Conservation (phyloP, 2,329 filamentous ascomycete species). For the Alternaria triticimaculans region DNA sequence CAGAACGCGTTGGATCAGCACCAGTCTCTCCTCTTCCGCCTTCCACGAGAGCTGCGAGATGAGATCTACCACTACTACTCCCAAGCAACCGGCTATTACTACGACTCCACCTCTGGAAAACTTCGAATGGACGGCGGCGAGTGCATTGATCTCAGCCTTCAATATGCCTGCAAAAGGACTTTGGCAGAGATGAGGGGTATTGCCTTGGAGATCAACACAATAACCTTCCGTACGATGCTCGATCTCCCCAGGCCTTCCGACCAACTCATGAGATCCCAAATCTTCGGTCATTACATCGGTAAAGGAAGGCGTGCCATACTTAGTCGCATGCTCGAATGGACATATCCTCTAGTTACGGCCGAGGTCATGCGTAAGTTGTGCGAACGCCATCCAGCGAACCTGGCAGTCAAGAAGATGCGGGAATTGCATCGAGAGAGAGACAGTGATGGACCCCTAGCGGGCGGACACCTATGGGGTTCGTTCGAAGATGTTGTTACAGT, state of each 20-base stretch:
- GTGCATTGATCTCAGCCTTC: not conserved
- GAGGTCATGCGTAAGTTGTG: too few relatives aligned
- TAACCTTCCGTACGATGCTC: not conserved
- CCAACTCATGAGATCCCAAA: not conserved
- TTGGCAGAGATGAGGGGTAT: not conserved
- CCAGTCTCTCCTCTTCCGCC: not conserved
- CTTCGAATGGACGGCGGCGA: not conserved
- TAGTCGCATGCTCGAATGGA: too few relatives aligned
- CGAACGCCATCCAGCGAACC: too few relatives aligned
- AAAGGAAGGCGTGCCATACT: too few relatives aligned
- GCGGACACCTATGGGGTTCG: too few relatives aligned
- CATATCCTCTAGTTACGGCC: too few relatives aligned
- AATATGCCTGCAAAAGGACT: not conserved
- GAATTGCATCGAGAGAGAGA: too few relatives aligned
- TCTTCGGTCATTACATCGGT: too few relatives aligned
- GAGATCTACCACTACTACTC: not conserved
- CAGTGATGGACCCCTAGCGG: too few relatives aligned
- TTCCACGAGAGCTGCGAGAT: not conserved
- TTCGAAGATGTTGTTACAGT: not conserved
- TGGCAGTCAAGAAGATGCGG: too few relatives aligned
- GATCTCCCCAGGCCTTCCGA: not conserved
- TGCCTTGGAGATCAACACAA: not conserved
- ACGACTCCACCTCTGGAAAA: not conserved
- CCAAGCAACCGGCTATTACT: not conserved
- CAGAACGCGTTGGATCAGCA: not conserved